Base-by-base conservation (phyloP, 2,329 filamentous ascomycete genomes). In the Monosporascus sp. region DNA sequence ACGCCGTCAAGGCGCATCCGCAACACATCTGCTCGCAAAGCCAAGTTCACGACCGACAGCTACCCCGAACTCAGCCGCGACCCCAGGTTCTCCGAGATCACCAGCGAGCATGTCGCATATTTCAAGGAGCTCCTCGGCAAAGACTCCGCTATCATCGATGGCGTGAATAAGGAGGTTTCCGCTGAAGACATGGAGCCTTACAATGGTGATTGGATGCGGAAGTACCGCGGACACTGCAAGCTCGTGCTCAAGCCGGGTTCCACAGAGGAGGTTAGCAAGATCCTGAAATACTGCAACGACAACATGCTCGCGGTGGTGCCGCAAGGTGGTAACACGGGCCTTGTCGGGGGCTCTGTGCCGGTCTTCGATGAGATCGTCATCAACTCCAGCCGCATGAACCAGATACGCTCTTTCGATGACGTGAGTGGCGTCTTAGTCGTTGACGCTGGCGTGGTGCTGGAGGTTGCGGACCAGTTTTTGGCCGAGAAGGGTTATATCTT, bases 161-260 rank as follows among this genome's bases (percentile, higher is more conserved):
- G 90, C 49, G 80, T 96, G 52, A 89, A 85, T 3, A 72, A 83
- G 61, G 84, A 92, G 70, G 85, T 74, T 31, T 69, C 85, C 16
- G 75, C 79, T 2, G 88, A 89, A 63, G 94, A 97, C 68, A 80
- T 97, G 60, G 90, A 94, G 68, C 82, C 89, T 7, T 99, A 91
- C 80, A 99, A 99, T 73, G 85, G 86, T 68, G 94, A 99, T 74
- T 99, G 95, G 94, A 97, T 99, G 92, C 87, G 89, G 72, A 99
- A 99, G 75, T 99, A 96, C 76, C 86, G 89, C 56, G 95, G 94
- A 31, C 91, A 97, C 72, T 85, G 89, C 56, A 85, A 86, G 66
- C 77, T 99, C 26, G 91, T 97, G 5, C 75, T 99, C 58, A 95
- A 91, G 74, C 94, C 94, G 11, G 82, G 80, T 50, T 88, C 84